Evolutionary conservation across 2,329 filamentous ascomycete species (phyloP).

Genomic region (Botrytis porri): DNA sequence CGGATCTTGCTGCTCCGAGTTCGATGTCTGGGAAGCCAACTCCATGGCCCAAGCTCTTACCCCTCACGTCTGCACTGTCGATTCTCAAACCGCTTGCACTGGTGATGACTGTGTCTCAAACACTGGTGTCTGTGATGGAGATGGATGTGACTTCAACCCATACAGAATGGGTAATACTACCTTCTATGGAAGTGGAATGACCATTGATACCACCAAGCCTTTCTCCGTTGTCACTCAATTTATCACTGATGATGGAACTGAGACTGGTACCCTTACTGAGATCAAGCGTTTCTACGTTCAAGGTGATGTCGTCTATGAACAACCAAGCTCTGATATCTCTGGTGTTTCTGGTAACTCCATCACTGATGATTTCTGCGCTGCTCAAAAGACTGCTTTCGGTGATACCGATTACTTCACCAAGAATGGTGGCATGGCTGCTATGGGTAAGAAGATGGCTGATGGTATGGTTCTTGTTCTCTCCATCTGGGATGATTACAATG

Average conservation of each 20-base stretch:
- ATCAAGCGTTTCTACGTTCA: constrained; percentile 57
- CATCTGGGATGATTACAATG: constrained; percentile 53
- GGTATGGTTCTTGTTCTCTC: constrained; percentile 62
- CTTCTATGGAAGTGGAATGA: constrained; percentile 54
- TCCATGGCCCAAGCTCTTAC: constrained; percentile 55
- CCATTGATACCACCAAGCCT: constrained; percentile 49
- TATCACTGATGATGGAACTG: constrained; percentile 48
- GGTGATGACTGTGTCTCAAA: neutral
- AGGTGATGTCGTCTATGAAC: constrained; percentile 47
- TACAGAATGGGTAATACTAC: constrained; percentile 53
- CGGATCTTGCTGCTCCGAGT: constrained; percentile 60
- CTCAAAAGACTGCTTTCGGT: constrained; percentile 50
- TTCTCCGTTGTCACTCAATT: constrained; percentile 60
- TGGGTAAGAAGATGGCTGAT: constrained; percentile 52
- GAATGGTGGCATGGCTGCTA: constrained; percentile 53
- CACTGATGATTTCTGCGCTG: constrained; percentile 41
- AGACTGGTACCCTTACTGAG: constrained; percentile 48
- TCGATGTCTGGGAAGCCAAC: constrained; percentile 66
- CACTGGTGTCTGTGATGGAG: constrained; percentile 48
- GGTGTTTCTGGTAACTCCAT: constrained; percentile 50
- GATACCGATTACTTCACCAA: constrained; percentile 52
- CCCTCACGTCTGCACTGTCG: constrained; percentile 52
- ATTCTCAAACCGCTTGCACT: constrained; percentile 36
- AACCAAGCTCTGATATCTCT: constrained; percentile 44
- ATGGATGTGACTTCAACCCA: constrained; percentile 59